Evolutionary conservation across 805 yeast species (phyloP), one percentile per base, ranked within the genome.

Genomic region (Clavispora phyllophila): DNA sequence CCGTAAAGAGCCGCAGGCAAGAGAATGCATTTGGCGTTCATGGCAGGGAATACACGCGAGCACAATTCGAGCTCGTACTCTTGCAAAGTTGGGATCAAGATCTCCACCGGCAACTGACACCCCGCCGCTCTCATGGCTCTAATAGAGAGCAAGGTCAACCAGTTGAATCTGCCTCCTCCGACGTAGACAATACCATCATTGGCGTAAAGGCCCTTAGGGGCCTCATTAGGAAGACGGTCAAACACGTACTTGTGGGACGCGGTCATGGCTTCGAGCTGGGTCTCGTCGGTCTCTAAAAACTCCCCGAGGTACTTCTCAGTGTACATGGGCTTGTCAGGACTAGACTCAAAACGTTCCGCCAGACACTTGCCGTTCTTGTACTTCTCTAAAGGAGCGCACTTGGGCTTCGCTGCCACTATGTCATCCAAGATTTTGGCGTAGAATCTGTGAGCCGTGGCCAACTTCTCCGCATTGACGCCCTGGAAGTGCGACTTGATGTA

Each of bases 121-220:
- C 91, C 88, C 7, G 75, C 66, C 31, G 79, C 76, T 54, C 96
- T 68, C 39, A 88, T 61, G 47, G 82, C 73, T 53, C 76, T 76
- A 42, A 87, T 74, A 9, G 87, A 78, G 19, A 84, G 65, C 31
- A 84, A 63, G 4, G 87, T 78, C 53, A 83, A 70, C 75, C 91
- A 82, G 47, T 85, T 79, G 61, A 79, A 84, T 51, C 76, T 76
- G 3, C 90, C 93, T 34, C 95, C 95, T 27, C 91, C 95, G 23
- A 86, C 89, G 54, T 72, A 80, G 22, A 78, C 91, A 15, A 82
- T 71, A 9, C 82, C 87, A 43, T 73, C 66, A 1, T 82, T 69
- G 19, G 55, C 39, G 47, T 68, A 69, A n/a, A 68, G 51, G 9
- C 60, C 59, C 7, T 50, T 41, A 1, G 73, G 73, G 5, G 70